phyloP scores from a whole-genome alignment of 208 protist species.

The Novymonas esmeraldas region DNA sequence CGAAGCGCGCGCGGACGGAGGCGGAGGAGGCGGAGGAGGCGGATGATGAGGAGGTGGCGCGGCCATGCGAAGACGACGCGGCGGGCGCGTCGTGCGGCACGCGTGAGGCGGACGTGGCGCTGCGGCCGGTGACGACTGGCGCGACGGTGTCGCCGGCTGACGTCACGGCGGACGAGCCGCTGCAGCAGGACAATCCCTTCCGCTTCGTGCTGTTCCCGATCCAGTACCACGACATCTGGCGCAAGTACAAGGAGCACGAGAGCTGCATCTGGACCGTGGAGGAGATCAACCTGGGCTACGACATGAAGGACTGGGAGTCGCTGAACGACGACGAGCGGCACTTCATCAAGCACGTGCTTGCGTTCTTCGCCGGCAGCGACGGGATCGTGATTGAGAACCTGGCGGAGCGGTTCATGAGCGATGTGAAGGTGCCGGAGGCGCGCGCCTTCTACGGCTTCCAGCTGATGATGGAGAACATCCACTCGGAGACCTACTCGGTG shows the following conservation, averaged over 20 bases:
- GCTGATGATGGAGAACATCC: conserved; percentile 99
- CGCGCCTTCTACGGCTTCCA: conserved; percentile 99
- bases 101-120: background rate
- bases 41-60: background rate
- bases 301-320: conserved; percentile 96
- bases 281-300: conserved; percentile 97
- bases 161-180: conserved; percentile 72
- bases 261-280: conserved; percentile 98
- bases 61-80: background rate
- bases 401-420: conserved; percentile 94
- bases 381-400: conserved; percentile 99
- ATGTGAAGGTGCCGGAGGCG: conserved; percentile 98
- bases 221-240: conserved; percentile 97
- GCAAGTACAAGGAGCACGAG: conserved; percentile 99
- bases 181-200: conserved; percentile 95
- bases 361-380: conserved; percentile 99
- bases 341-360: conserved; percentile 99
- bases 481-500: conserved; percentile 95
- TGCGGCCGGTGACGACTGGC: conserved; percentile 8
- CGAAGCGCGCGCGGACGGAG: background rate
- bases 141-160: conserved; percentile 15
- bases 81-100: background rate
- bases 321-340: conserved; percentile 96
- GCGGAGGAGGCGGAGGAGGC: background rate
- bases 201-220: conserved; percentile 99